These are phyloP conservation scores for Colletotrichum filicis DNA, from an alignment of 2,329 filamentous ascomycete genomes.

Conservation along the genomic window DNA sequence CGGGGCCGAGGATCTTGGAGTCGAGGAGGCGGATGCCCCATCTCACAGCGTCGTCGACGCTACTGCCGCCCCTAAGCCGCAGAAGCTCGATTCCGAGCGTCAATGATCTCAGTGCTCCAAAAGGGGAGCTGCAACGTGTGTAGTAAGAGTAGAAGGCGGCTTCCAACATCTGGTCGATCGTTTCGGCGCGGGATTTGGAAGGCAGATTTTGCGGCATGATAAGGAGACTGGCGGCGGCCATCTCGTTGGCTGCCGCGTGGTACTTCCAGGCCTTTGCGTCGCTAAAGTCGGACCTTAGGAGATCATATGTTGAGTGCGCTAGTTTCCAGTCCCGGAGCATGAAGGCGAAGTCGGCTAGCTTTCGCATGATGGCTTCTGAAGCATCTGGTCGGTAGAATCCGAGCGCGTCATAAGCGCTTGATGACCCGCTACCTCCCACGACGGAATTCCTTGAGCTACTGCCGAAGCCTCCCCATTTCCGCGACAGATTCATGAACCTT, in stretches of 20 bases:
- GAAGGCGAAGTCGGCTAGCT: constrained; percentile 93
- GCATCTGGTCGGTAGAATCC: constrained; percentile 88
- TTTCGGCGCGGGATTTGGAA: constrained; percentile 82
- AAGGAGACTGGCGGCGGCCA: constrained; percentile 87
- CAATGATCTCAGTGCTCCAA: constrained; percentile 83
- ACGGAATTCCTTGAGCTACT: constrained; percentile 70
- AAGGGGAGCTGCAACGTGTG: constrained; percentile 82
- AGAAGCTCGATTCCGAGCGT: constrained; percentile 84
- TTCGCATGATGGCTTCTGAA: constrained; percentile 91
- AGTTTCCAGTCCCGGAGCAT: constrained; percentile 98
- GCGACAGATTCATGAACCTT: constrained; percentile 93
- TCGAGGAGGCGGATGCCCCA: constrained; percentile 88
- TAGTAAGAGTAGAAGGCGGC: constrained; percentile 93
- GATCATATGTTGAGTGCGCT: constrained; percentile 90
- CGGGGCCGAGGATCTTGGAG: constrained; percentile 75
- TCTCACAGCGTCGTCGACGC: constrained; percentile 85
- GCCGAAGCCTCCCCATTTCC: constrained; percentile 88
- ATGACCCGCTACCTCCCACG: constrained; percentile 59
- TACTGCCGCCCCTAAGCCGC: constrained; percentile 80
- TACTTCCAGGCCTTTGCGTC: constrained; percentile 98
- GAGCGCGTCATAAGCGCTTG: constrained; percentile 77
- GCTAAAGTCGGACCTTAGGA: constrained; percentile 87
- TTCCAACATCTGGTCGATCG: constrained; percentile 87
- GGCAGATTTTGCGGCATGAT: constrained; percentile 78
- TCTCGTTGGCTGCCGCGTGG: constrained; percentile 93